Evolutionary conservation across 768 basidiomycete species (phyloP).

Genomic region (Lactarius psammicola): DNA sequence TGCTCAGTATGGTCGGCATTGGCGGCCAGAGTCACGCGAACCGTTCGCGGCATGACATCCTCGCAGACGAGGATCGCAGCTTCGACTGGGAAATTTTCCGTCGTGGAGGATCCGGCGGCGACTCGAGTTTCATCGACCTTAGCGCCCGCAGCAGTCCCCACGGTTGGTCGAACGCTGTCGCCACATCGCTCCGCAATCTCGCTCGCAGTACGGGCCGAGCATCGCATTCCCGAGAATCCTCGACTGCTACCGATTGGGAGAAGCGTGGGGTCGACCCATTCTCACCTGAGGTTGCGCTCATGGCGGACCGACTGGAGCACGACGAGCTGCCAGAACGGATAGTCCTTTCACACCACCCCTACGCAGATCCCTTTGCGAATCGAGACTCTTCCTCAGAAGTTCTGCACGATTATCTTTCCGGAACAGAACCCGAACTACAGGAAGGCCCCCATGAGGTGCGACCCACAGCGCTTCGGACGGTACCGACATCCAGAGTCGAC

Average conservation of each 20-base stretch:
- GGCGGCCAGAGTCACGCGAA: conserved; percentile 12
- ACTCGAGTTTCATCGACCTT: conserved; percentile 8
- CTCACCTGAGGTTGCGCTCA: conserved; percentile 43
- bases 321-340: conserved; percentile 16
- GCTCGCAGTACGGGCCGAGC: conserved; percentile 13
- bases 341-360: conserved; percentile 33
- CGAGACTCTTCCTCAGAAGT: conserved; percentile 5
- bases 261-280: conserved; percentile 44
- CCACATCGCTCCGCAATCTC: conserved; percentile 24
- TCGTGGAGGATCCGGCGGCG: conserved; percentile 31
- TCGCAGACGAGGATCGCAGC: conserved; percentile 70
- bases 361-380: conserved; percentile 48
- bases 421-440: conserved; percentile 27
- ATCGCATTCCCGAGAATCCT: conserved; percentile 13
- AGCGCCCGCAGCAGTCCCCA: conserved; percentile 16
- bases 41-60: conserved; percentile 60
- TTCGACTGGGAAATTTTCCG: conserved; percentile 30
- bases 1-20: conserved; percentile 39
- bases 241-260: conserved; percentile 25
- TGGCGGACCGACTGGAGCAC: conserved; percentile 27
- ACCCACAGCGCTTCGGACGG: conserved; percentile 14
- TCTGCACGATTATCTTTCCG: conserved; percentile 20
- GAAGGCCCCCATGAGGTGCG: conserved; percentile 1
- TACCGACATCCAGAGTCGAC: conserved; percentile 32
- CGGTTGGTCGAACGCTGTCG: conserved; percentile 26